These are phyloP conservation scores for Caryopteris hybrid DNA, from an alignment of 305 asterid species.

Conservation along the genomic window DNA sequence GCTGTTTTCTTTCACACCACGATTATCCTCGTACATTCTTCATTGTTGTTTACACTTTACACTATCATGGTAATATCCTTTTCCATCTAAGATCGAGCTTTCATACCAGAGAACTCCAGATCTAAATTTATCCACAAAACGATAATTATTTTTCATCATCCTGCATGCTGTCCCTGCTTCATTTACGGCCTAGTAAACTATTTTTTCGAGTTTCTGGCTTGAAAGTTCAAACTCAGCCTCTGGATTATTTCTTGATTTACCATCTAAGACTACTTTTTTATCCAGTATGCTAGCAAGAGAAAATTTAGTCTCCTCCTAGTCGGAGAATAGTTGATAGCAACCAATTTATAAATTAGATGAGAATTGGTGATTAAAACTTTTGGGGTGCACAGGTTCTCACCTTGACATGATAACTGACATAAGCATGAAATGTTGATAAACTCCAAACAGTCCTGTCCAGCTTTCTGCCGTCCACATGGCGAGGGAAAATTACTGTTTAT, in stretches of 20 bases:
- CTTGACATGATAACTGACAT: conserved; percentile 95
- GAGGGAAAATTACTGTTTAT: conserved; percentile 73
- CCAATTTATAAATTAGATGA: background rate
- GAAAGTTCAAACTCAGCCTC: background rate
- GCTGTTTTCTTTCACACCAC: background rate
- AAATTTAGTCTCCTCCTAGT: background rate
- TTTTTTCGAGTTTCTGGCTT: conserved; percentile 1
- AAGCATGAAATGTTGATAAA: conserved; percentile 90
- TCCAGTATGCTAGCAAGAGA: background rate
- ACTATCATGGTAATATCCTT: background rate
- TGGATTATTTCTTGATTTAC: background rate
- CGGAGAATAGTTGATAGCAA: background rate
- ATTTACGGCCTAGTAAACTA: background rate
- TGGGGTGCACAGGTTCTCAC: conserved; percentile 36
- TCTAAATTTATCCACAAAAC: background rate
- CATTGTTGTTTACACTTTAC: background rate
- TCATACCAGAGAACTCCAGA: background rate
- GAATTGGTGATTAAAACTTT: background rate
- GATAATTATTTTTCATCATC: background rate
- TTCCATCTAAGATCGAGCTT: background rate
- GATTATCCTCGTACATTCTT: background rate
- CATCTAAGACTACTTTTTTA: background rate
- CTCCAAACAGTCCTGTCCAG: conserved; percentile 96
- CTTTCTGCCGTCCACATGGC: conserved; percentile 91
- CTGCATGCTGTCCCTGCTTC: background rate